These are phyloP conservation scores for Petunia hybrid DNA, from an alignment of 305 asterid genomes.

Conservation along the genomic window DNA sequence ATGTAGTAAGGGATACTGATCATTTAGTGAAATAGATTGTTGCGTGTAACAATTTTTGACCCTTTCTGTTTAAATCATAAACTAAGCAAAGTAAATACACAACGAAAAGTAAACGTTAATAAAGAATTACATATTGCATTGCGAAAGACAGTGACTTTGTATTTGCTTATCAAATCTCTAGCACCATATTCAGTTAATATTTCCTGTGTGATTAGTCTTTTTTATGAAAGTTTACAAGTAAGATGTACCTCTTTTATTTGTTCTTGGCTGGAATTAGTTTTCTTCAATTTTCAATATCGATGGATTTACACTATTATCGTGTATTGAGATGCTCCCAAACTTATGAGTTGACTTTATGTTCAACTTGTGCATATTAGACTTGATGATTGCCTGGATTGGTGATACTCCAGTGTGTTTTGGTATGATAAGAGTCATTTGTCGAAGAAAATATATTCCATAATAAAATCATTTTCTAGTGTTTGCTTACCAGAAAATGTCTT, in stretches of 20 bases:
- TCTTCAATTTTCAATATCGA: neutral
- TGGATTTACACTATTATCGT: neutral
- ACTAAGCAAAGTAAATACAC: neutral
- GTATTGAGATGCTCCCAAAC: neutral
- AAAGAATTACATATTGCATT: neutral
- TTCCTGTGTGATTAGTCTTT: neutral
- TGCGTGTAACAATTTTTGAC: neutral
- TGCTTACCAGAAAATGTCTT: too few species aligned
- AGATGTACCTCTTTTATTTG: neutral
- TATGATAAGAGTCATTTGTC: too few species aligned
- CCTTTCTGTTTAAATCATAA: neutral
- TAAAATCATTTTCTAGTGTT: too few species aligned
- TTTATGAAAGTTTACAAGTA: neutral
- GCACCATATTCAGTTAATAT: neutral
- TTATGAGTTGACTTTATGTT: too few species aligned
- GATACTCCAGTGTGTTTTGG: too few species aligned
- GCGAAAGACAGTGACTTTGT: neutral
- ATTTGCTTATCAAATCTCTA: neutral
- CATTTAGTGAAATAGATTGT: constrained; percentile 36
- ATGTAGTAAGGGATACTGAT: constrained; percentile 76
- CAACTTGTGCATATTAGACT: too few species aligned
- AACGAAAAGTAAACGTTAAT: neutral
- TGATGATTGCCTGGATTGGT: too few species aligned
- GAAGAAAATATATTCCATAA: too few species aligned
- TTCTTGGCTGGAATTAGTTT: neutral